These are phyloP conservation scores for Pseudozyma sp. DNA, from an alignment of 1,284 basidiomycete genomes.

Conservation along the genomic window DNA sequence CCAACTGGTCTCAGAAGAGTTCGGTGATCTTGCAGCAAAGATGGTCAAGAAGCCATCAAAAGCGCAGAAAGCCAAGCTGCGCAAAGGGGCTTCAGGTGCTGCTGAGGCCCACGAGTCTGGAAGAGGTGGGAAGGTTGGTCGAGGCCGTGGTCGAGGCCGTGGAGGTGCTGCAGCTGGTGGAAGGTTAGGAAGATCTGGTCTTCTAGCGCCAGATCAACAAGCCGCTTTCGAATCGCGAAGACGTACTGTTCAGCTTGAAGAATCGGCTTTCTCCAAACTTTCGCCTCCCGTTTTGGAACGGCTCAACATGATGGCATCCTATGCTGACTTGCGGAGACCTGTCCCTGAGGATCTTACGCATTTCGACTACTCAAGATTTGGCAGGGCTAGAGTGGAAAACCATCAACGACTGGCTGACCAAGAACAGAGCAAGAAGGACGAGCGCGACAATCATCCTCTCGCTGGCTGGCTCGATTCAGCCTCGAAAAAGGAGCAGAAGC, in stretches of 20 bases:
- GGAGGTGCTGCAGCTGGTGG: slow-evolving; percentile 19
- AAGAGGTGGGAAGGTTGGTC: slow-evolving; percentile 18
- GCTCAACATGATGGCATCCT: slow-evolving; percentile 52
- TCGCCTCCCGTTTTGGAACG: slow-evolving; percentile 49
- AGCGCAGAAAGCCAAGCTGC: slow-evolving; percentile 45
- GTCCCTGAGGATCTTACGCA: slow-evolving; percentile 24
- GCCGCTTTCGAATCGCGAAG: slow-evolving; percentile 37
- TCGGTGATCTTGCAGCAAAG: slow-evolving; percentile 1
- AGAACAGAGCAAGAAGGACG: slow-evolving; percentile 17
- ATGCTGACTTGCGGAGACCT: slow-evolving; percentile 42
- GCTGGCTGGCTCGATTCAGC: slow-evolving; percentile 25
- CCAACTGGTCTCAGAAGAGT: background rate
- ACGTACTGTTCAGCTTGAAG: slow-evolving; percentile 44
- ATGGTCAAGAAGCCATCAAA: slow-evolving; percentile 55
- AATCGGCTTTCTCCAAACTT: slow-evolving; percentile 57
- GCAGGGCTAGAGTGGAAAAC: slow-evolving; percentile 38
- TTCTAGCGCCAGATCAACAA: slow-evolving; percentile 42
- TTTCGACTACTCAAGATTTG: slow-evolving; percentile 49
- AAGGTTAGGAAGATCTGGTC: slow-evolving; percentile 21
- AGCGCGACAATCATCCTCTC: slow-evolving; percentile 27
- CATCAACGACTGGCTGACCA: slow-evolving; percentile 18
- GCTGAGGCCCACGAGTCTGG: slow-evolving; percentile 10
- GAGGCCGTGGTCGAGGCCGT: slow-evolving; percentile 22
- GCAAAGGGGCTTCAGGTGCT: slow-evolving; percentile 18
- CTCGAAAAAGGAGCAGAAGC: background rate